Evolutionary conservation across 192 early-diverging fungal species (phyloP), one percentile per base, ranked within the genome.

Genomic region (Backusella circina): DNA sequence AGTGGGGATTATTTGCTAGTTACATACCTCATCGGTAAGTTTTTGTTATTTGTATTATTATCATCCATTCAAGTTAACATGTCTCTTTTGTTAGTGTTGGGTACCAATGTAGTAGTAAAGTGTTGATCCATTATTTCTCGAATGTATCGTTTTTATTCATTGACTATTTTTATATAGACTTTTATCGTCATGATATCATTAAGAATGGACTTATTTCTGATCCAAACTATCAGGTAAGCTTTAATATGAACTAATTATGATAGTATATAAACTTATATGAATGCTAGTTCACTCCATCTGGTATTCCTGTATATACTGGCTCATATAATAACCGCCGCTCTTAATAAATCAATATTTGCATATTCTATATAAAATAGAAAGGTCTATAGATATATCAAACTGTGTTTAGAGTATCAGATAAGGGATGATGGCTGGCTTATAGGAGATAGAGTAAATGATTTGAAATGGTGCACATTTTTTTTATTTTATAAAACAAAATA

Each of bases 1-100:
- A 85, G 71, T 90, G 88, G 88, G 88, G 88, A 21, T 65, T 90
- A 0, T 90, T 90, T 79, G 84, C 88, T 30, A 87, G 86, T 31
- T 87, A 90, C 65, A 90, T 90, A 61, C 86, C 88, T 28, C 85
- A 89, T 39, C 78, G 87, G 81, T 82, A 77, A 61, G 37, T 39
- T 0, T n/a, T 32, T 18, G 7, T n/a, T 47, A 5, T 6, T 47
- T 36, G 38, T 32, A 67, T 31, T 5, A 15, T 23, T 23, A 30
- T 61, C 9, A 2, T 32, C 38, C 6, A 69, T 41, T 21, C 38
- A 51, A 50, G n/a, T 21, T 57, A 61, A 35, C 32, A 64, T 72
- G 6, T 64, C 18, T 6, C 1, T 15, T 5, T 47, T 18, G 10
- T 16, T 76, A 82, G 82, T 13, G 86, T 90, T n/a, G 88, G 88